Evolutionary conservation across 139 green algal genomes (phyloP), one percentile per base, ranked within the genome.

Genomic region (Coelastrella sp.): DNA sequence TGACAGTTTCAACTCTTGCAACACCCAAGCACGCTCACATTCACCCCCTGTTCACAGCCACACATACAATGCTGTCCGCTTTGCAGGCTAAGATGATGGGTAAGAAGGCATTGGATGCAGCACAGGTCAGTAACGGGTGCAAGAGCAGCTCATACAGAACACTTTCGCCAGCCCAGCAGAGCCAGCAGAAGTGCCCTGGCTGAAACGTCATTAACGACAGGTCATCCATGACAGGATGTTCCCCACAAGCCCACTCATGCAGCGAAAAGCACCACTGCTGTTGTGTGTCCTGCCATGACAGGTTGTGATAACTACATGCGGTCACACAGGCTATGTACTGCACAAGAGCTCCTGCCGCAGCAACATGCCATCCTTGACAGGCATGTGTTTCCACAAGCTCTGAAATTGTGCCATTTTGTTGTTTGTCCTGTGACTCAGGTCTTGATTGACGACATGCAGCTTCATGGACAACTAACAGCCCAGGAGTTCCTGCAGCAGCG

Each of bases 31-130:
- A 47, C 32, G 32, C 32, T 47, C 32, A 47, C 32, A 47, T 47
- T 47, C 32, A 47, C 32, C 32, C 32, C 32, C 32, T 47, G 32
- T 47, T 47, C 32, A 47, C 32, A 47, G 32, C 32, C 32, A 47
- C 32, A 47, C 32, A 47, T 47, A 47, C 32, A 47, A 47, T 47
- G 32, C 32, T 47, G 32, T 47, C 32, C 32, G 32, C 32, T 47
- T 22, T 76, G 68, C 17, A 76, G 54, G 93, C 94, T 0, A 87
- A 87, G 68, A 87, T 88, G 87, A 97, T 98, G 94, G 96, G 96
- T 5, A 94, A 95, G 68, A 94, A 95, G 78, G 96, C 97, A 0
- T 71, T 98, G 22, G 97, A 97, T 17, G 94, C 95, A 6, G 96
- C 93, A 0, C 76, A 94, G 23, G 57, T 95, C 61, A 95, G 60